Evolutionary conservation across 768 basidiomycete species (phyloP).

Genomic region (Calvatia gigantea): DNA sequence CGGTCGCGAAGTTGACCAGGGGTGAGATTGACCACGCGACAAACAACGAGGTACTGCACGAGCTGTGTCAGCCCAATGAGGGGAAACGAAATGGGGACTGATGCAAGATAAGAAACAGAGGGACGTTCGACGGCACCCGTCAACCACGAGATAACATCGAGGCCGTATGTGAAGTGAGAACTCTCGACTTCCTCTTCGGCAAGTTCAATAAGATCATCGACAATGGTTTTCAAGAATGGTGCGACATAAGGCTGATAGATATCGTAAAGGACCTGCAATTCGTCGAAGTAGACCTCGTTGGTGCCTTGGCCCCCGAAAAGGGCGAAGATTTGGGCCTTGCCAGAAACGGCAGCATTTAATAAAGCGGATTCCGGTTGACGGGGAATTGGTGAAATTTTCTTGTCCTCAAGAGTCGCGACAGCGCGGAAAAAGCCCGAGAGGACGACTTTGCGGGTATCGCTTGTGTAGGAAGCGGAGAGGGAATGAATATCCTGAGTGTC

Average conservation of each 20-base stretch:
- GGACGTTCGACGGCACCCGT: constrained; percentile 68
- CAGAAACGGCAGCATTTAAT: constrained; percentile 54
- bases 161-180: constrained; percentile 73
- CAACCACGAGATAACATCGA: constrained; percentile 85
- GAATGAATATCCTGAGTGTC: constrained; percentile 75
- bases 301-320: constrained; percentile 98
- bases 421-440: constrained; percentile 79
- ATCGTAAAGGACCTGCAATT: constrained; percentile 88
- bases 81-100: constrained; percentile 90
- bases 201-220: constrained; percentile 67
- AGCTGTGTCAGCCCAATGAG: constrained; percentile 97
- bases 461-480: constrained; percentile 69
- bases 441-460: constrained; percentile 72
- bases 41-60: constrained; percentile 83
- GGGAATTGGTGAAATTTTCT: constrained; percentile 53
- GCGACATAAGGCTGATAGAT: constrained; percentile 86
- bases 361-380: constrained; percentile 63
- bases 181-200: constrained; percentile 54
- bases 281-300: constrained; percentile 98
- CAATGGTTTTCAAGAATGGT: constrained; percentile 62
- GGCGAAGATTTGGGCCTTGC: constrained; percentile 78
- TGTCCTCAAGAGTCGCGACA: constrained; percentile 62
- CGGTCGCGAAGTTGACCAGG: constrained; percentile 77
- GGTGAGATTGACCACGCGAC: constrained; percentile 68
- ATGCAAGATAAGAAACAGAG: constrained; percentile 81